Percentiles rank a stretch among this genome's conserved stretches.
Evolutionary conservation across 2,329 filamentous ascomycete genomes (phyloP).

Genomic region (Xylaria sp.): DNA sequence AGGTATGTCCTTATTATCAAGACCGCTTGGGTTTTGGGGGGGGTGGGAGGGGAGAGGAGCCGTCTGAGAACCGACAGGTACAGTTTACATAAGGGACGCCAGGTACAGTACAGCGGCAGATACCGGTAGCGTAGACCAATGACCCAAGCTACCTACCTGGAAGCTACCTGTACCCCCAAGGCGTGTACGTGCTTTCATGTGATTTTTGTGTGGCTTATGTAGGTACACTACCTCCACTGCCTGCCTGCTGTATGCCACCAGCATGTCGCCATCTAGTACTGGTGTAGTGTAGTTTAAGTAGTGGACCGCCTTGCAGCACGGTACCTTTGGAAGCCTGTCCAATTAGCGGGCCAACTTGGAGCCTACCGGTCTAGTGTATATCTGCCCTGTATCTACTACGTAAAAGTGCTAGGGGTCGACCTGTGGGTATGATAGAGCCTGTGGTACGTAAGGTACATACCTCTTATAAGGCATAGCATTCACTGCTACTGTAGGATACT

Average conservation of each 20-base stretch:
- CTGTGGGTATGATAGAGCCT: too few relatives aligned
- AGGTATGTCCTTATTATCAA: conserved; percentile 38
- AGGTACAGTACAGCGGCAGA: conserved; percentile 15
- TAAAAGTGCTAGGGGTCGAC: too few relatives aligned
- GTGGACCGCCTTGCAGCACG: conserved; percentile 1
- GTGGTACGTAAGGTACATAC: too few relatives aligned
- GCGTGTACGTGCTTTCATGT: too few relatives aligned
- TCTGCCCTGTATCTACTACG: background rate
- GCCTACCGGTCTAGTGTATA: conserved; percentile 3
- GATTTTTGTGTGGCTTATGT: too few relatives aligned
- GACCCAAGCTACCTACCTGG: background rate
- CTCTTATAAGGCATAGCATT: too few relatives aligned
- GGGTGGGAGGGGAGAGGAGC: background rate
- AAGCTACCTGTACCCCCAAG: background rate
- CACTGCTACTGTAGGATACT: too few relatives aligned
- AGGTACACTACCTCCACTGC: background rate
- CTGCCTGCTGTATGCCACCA: background rate
- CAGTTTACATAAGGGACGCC: conserved; percentile 1
- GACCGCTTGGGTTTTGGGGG: conserved; percentile 10
- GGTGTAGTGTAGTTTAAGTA: background rate
- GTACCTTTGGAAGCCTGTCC: background rate
- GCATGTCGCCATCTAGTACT: background rate
- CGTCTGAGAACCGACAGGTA: background rate
- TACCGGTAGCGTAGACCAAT: conserved; percentile 2
- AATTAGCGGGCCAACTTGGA: conserved; percentile 9